phyloP scores from a whole-genome alignment of 805 yeast genomes.

The Jamesozyma lodderae region DNA sequence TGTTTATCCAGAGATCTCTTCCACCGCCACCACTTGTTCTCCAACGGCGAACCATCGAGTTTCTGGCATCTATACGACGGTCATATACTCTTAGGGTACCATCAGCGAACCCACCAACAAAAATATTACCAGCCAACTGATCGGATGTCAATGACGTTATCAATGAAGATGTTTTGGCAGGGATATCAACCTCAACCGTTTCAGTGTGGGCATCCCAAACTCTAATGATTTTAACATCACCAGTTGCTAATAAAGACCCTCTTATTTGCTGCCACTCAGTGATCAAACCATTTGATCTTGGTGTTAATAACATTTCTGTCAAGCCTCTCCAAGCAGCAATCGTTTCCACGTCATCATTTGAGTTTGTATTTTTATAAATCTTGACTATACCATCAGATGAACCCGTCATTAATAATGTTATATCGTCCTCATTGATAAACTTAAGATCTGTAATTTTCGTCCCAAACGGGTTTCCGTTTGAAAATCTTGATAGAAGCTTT shows the following conservation, averaged over 20 bases:
- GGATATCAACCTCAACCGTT: constrained; percentile 74
- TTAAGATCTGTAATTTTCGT: constrained; percentile 81
- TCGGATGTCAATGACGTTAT: constrained; percentile 87
- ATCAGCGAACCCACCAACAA: constrained; percentile 89
- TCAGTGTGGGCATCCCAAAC: constrained; percentile 98
- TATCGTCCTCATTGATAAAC: constrained; percentile 85
- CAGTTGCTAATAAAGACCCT: constrained; percentile 84
- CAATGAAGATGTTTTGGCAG: constrained; percentile 84
- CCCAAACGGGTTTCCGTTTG: constrained; percentile 79
- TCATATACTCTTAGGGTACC: constrained; percentile 86
- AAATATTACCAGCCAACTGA: constrained; percentile 85
- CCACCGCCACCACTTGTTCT: constrained; percentile 36
- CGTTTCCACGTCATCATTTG: constrained; percentile 44
- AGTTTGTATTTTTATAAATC: constrained; percentile 69
- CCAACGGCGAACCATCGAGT: constrained; percentile 82
- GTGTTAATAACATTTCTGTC: constrained; percentile 72
- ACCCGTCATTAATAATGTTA: constrained; percentile 76
- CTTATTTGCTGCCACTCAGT: constrained; percentile 97
- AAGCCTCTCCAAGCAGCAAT: constrained; percentile 90
- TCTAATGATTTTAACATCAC: constrained; percentile 85
- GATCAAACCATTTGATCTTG: constrained; percentile 72
- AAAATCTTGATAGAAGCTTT: constrained; percentile 54
- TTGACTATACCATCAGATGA: constrained; percentile 92
- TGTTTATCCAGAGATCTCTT: constrained; percentile 51
- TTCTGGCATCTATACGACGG: constrained; percentile 73